phyloP scores from a whole-genome alignment of 768 basidiomycete genomes.

The Pleurotus pulmonarius region DNA sequence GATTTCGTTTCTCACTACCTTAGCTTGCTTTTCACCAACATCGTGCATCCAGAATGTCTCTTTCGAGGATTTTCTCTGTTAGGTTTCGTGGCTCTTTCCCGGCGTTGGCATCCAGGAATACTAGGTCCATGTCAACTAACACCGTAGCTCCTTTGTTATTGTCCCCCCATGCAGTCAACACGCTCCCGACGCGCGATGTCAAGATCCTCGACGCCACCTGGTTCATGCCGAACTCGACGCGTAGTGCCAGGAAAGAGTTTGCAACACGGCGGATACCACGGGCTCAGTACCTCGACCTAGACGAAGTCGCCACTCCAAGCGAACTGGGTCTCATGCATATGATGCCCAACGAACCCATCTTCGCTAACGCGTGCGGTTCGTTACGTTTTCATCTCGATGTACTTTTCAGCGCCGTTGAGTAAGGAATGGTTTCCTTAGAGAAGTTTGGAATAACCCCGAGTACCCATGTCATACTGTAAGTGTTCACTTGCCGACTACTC shows the following conservation, averaged over 20 bases:
- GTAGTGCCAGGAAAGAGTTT: conserved; percentile 71
- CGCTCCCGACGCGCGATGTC: conserved; percentile 30
- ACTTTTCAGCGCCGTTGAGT: neutral
- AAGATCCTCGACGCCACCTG: conserved; percentile 76
- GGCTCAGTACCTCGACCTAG: conserved; percentile 76
- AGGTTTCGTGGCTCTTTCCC: neutral
- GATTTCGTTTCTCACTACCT: too few species aligned
- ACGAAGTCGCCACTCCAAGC: conserved; percentile 70
- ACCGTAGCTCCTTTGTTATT: conserved; percentile 43
- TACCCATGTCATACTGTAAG: conserved; percentile 80
- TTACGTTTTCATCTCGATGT: neutral
- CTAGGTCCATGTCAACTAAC: conserved; percentile 33
- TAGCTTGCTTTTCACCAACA: too few species aligned
- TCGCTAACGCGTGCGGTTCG: conserved; percentile 81
- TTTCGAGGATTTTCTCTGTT: neutral
- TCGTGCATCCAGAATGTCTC: neutral
- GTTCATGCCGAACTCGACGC: conserved; percentile 89
- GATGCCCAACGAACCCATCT: conserved; percentile 74
- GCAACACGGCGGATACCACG: conserved; percentile 61
- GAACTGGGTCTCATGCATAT: conserved; percentile 88
- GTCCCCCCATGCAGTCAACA: conserved; percentile 44
- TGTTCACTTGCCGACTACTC: conserved; percentile 15
- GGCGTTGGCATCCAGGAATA: neutral
- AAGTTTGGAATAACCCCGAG: conserved; percentile 66
- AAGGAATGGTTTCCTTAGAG: conserved; percentile 29